phyloP scores from a whole-genome alignment of 139 green algal species.

The Bryopsis sp. region DNA sequence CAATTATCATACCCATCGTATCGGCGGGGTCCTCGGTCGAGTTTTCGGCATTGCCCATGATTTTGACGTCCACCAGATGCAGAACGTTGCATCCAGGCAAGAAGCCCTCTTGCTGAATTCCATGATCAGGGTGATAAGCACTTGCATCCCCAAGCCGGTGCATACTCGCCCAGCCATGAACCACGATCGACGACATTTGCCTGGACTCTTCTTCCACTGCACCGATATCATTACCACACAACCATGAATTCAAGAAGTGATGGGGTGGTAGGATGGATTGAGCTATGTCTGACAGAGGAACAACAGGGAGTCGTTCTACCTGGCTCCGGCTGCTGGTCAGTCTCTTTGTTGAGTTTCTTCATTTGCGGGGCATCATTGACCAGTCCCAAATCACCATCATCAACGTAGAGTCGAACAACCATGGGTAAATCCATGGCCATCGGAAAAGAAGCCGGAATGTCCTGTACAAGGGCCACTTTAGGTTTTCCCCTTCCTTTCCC shows the following conservation, averaged over 20 bases:
- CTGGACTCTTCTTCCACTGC: not conserved
- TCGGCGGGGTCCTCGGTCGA: not conserved
- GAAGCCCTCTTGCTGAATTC: not conserved
- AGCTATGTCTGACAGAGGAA: not conserved
- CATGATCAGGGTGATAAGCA: not conserved
- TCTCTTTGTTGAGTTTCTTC: not conserved
- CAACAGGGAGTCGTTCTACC: not conserved
- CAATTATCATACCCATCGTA: not conserved
- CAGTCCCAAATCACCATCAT: not conserved
- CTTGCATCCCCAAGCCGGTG: not conserved
- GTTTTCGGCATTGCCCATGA: not conserved
- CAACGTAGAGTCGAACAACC: not conserved
- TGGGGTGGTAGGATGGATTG: not conserved
- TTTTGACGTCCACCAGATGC: not conserved
- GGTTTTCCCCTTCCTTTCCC: not conserved
- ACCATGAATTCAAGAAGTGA: not conserved
- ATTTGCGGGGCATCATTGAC: not conserved
- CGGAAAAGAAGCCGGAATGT: not conserved
- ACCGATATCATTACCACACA: not conserved
- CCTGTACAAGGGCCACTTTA: not conserved
- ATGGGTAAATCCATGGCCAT: not conserved
- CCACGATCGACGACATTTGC: not conserved
- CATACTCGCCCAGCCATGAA: not conserved
- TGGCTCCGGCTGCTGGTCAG: not conserved
- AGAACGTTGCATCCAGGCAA: not conserved